These are phyloP conservation scores for Eimeria tenella DNA, from an alignment of 169 alveolate species.

Conservation along the genomic window DNA sequence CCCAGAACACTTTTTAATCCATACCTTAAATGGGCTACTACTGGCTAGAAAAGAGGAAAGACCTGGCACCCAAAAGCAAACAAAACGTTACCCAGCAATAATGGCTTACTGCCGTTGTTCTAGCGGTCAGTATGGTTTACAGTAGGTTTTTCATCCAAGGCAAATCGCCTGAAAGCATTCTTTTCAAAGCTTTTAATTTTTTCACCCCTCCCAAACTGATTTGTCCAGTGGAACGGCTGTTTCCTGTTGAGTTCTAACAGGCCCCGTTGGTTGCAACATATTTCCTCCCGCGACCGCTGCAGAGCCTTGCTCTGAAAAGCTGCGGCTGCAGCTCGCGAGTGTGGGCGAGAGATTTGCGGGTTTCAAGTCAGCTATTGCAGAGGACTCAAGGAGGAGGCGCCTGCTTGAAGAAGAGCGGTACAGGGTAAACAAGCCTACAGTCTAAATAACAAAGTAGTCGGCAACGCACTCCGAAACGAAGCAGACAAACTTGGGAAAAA, in stretches of 20 bases:
- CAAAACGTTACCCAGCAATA: neutral
- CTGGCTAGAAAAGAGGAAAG: too few relatives aligned
- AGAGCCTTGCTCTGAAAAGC: constrained; percentile 69
- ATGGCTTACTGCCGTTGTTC: neutral
- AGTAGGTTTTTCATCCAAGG: too few relatives aligned
- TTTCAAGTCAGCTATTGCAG: constrained; percentile 77
- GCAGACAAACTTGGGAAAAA: too few relatives aligned
- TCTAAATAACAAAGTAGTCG: neutral
- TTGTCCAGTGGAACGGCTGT: too few relatives aligned
- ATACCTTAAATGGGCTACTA: neutral
- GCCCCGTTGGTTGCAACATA: neutral
- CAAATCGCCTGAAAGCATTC: too few relatives aligned
- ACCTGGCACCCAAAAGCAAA: neutral
- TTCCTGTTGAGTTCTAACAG: neutral
- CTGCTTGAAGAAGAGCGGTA: constrained; percentile 72
- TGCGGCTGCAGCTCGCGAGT: constrained; percentile 74
- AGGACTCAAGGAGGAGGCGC: constrained; percentile 74
- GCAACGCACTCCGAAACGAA: neutral
- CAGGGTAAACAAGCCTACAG: constrained; percentile 50
- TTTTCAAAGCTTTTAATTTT: too few relatives aligned
- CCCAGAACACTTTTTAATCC: neutral
- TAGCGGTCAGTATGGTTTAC: neutral
- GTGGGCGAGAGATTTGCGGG: constrained; percentile 79
- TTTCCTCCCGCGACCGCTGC: neutral
- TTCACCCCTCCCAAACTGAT: too few relatives aligned